Evolutionary conservation across 805 yeast genomes (phyloP), one percentile per base, ranked within the genome.

Genomic region (Scheffersomyces lignosus): DNA sequence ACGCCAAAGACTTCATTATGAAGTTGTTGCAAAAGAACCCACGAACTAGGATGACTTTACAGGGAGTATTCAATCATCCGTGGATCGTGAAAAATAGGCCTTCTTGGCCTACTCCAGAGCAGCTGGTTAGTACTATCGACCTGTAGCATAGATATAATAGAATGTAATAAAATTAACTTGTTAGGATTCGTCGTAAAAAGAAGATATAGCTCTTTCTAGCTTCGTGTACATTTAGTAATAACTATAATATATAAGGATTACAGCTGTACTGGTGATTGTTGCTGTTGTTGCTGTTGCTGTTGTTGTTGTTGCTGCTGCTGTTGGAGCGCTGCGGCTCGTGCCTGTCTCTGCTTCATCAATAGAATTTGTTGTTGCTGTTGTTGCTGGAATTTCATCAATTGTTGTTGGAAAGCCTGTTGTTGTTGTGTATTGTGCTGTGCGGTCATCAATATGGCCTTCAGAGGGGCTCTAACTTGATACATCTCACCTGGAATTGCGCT

Each of bases 81-180:
- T 91, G 97, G 97, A 83, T 91, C 2, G 44, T 64, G 9, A 79
- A 77, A 48, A 78, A 88, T 49, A 74, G 70, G 47, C 74, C 77
- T 1, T 58, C 59, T 23, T 88, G 96, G 96, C 68, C 70, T n/a
- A 10, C 29, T 8, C 8, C 14, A 9, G 25, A n/a, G n/a, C n/a
- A n/a, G n/a, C n/a, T n/a, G n/a, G n/a, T n/a, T n/a, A n/a, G n/a
- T 15, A 14, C 16, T 8, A n/a, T 13, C 9, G 14, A 27, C 29
- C 25, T 9, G 25, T 23, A n/a, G n/a, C n/a, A n/a, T n/a, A n/a
- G n/a, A n/a, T n/a, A n/a, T n/a, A n/a, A n/a, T n/a, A n/a, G n/a
- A n/a, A n/a, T n/a, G n/a, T n/a, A n/a, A n/a, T n/a, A n/a, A n/a
- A n/a, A n/a, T n/a, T n/a, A n/a, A n/a, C n/a, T n/a, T n/a, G n/a